phyloP scores from a whole-genome alignment of 169 alveolate genomes.

The Besnoitia besnoiti region DNA sequence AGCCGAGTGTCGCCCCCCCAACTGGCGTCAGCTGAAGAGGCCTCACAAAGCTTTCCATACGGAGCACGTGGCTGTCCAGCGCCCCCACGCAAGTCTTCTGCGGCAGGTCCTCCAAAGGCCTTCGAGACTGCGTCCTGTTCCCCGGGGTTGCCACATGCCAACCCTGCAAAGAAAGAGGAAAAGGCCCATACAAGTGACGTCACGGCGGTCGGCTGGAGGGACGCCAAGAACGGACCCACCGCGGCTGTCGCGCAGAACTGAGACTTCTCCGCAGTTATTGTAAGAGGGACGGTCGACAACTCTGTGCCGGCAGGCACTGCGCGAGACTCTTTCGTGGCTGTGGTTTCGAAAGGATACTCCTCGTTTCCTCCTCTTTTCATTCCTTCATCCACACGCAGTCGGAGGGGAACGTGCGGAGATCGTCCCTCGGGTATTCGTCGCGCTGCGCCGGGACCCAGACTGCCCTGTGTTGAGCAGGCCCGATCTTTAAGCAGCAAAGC shows the following conservation, averaged over 20 bases:
- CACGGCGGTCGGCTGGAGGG: neutral
- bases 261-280: neutral
- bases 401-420: too few relatives aligned
- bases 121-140: neutral
- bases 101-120: neutral
- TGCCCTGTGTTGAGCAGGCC: neutral
- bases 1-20: too few relatives aligned
- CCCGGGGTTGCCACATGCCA: neutral
- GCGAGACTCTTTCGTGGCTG: too few relatives aligned
- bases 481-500: constrained; percentile 7
- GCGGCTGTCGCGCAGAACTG: neutral
- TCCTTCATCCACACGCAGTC: too few relatives aligned
- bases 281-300: neutral
- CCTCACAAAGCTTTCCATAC: too few relatives aligned
- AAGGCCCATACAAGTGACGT: constrained; percentile 24
- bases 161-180: neutral
- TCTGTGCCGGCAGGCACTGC: neutral
- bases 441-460: neutral
- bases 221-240: neutral
- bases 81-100: neutral
- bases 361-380: too few relatives aligned
- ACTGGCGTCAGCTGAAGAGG: too few relatives aligned
- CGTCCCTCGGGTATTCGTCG: neutral
- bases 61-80: too few relatives aligned
- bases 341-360: too few relatives aligned